Base-by-base conservation (phyloP, 371 early-diverging fungal genomes). In the Paraphysoderma sedebokerense region DNA sequence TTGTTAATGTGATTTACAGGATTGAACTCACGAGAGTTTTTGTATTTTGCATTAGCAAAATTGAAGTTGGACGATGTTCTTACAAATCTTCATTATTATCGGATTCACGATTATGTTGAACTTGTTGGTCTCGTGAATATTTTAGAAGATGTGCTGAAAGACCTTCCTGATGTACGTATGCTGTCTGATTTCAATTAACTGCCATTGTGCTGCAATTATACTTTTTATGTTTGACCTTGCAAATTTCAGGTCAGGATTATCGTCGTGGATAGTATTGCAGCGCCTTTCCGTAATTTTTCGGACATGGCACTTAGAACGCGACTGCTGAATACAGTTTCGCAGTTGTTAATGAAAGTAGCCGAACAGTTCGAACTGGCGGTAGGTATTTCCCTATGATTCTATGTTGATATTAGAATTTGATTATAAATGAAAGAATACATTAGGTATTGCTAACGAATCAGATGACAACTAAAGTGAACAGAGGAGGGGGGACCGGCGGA, bases 261-360 rank as follows among this genome's bases (percentile, higher is more conserved):
- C 15, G 55, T 79, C 6, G 49, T 82, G 17, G 82, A 82, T 55
- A 70, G 68, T 5, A 70, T 79, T 17, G 70, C 80, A 6, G 77
- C 70, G 51, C 80, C 70, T 50, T 72, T 79, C 42, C 54, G 79
- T 17, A 68, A 65, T 30, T 61, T 70, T 36, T 37, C 54, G 13
- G 62, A 72, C 38, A 58, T 65, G 52, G 50, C 57, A 2, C 37
- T 63, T 33, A 57, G 78, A 4, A 58, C 66, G 5, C 50, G 61
- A 1, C 39, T 76, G 13, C 39, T 77, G n/a, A 54, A 62, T 17
- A 56, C 56, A 15, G 53, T 72, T 27, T 72, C 72, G 7, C 67
- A 65, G 22, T 48, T 56, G 3, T 48, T 80, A 2, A 46, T 66
- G 3, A 49, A 62, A 30, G 17, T 70, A n/a, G 76, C 76, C 0